Conservation (phyloP, 164 flowering plant genomes). For the Liriodendron chinense region DNA sequence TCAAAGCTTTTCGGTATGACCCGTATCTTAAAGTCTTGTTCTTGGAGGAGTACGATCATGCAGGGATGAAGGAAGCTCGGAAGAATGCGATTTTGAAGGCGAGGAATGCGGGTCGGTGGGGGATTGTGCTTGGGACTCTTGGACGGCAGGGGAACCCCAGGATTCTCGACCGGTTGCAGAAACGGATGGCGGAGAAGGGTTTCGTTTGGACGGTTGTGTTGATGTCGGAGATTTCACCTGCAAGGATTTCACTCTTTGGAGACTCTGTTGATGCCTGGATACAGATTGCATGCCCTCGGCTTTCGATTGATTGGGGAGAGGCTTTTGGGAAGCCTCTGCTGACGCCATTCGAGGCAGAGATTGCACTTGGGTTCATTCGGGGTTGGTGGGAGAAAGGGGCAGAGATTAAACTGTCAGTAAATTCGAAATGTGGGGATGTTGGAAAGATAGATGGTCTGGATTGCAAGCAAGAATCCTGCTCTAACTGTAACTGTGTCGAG, state of each 20-base stretch:
- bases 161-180: constrained; percentile 69
- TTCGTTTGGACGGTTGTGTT: constrained; percentile 58
- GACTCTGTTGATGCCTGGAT: constrained; percentile 97
- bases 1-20: constrained; percentile 77
- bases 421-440: constrained; percentile 10
- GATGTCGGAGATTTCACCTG: constrained; percentile 88
- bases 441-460: constrained; percentile 7
- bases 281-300: constrained; percentile 93
- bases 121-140: constrained; percentile 83
- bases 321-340: constrained; percentile 78
- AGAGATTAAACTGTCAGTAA: not conserved
- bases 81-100: constrained; percentile 66
- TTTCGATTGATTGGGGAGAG: constrained; percentile 98
- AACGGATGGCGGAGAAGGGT: constrained; percentile 63
- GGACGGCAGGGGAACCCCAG: constrained; percentile 96
- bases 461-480: constrained; percentile 34
- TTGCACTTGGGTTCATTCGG: constrained; percentile 67
- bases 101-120: constrained; percentile 64
- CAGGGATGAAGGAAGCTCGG: constrained; percentile 78
- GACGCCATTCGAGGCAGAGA: constrained; percentile 93
- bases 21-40: constrained; percentile 83
- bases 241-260: constrained; percentile 66
- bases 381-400: constrained; percentile 89
- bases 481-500: constrained; percentile 18
- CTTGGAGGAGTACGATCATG: constrained; percentile 88